Evolutionary conservation across 1,139 yeast species (phyloP).

Genomic region (Kodamaea arcana): DNA sequence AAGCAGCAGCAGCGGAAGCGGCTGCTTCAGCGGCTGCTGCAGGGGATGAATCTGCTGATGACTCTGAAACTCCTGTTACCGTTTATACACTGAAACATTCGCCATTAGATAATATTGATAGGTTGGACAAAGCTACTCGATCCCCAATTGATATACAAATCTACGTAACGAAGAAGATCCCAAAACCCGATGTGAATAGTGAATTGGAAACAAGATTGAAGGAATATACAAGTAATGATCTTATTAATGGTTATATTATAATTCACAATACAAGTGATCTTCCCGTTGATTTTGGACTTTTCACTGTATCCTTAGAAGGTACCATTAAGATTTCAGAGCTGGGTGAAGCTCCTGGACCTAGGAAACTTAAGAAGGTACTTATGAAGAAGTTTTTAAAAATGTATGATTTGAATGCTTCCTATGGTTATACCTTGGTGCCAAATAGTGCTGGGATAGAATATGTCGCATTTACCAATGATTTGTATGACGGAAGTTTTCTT

Average conservation of each 20-base stretch:
- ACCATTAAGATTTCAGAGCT: constrained; percentile 37
- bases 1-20: neutral
- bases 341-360: constrained; percentile 12
- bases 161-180: constrained; percentile 39
- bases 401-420: constrained; percentile 47
- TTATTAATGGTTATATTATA: constrained; percentile 19
- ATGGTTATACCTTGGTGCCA: constrained; percentile 41
- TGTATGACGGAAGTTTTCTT: constrained; percentile 43
- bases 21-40: constrained; percentile 7
- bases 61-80: constrained; percentile 16
- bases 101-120: constrained; percentile 44
- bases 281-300: constrained; percentile 42
- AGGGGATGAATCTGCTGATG: constrained; percentile 15
- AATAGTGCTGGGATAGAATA: constrained; percentile 50
- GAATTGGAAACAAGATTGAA: constrained; percentile 42
- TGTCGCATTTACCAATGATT: constrained; percentile 39
- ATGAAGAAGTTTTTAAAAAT: constrained; percentile 45
- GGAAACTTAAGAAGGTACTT: constrained; percentile 27
- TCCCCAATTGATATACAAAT: constrained; percentile 44
- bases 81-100: constrained; percentile 37
- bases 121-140: constrained; percentile 28
- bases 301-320: constrained; percentile 46
- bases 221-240: constrained; percentile 39
- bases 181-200: constrained; percentile 30
- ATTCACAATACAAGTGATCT: constrained; percentile 37